phyloP scores from a whole-genome alignment of 495 filamentous ascomycete genomes.

The Cercophora newfieldiana region DNA sequence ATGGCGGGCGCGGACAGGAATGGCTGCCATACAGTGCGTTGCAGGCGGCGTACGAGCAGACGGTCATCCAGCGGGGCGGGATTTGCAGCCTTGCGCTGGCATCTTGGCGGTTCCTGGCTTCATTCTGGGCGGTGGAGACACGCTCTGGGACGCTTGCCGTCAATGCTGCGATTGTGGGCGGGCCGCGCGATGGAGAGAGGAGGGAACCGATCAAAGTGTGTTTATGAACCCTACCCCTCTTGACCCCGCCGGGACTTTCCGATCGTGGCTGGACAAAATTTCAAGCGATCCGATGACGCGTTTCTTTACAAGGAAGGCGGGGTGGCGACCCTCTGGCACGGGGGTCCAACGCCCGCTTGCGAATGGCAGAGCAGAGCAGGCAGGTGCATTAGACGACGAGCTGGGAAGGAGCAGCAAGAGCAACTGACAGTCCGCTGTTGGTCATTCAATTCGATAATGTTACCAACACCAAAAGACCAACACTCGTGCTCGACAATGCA shows the following conservation, averaged over 20 bases:
- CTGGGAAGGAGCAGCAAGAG: not conserved
- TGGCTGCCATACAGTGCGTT: not conserved
- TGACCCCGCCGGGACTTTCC: not conserved
- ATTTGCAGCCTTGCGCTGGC: not conserved
- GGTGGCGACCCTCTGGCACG: not conserved
- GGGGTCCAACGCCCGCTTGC: not conserved
- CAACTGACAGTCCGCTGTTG: not conserved
- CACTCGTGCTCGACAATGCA: not conserved
- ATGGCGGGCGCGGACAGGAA: conserved; percentile 1
- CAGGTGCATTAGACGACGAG: not conserved
- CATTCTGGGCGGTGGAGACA: not conserved
- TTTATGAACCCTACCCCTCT: not conserved
- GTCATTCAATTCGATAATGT: not conserved
- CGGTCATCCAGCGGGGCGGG: not conserved
- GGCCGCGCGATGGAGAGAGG: not conserved
- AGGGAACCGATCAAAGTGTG: not conserved
- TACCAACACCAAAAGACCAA: not conserved
- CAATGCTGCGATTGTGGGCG: conserved; percentile 10
- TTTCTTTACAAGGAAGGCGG: not conserved
- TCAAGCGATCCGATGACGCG: not conserved
- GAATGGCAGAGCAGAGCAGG: not conserved
- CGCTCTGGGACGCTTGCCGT: not conserved
- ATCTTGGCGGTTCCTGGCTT: not conserved
- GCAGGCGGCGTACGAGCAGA: not conserved
- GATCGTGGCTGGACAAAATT: not conserved